Conservation (phyloP, 2,329 filamentous ascomycete genomes). For the Ophiocordyceps unilateralis region DNA sequence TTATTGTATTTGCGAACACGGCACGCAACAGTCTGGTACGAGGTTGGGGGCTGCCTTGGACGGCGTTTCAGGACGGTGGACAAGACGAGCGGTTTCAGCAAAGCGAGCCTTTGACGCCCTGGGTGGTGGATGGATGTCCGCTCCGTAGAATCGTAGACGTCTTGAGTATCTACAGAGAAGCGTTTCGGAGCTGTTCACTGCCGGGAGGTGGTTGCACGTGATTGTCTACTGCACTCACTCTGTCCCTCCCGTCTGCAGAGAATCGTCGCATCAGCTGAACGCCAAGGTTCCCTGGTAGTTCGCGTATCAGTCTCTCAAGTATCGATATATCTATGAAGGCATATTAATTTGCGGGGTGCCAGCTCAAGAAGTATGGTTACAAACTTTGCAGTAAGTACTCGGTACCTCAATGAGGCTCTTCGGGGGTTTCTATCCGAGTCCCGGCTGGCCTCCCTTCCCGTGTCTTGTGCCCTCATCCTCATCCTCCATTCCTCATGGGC, state of each 20-base stretch:
- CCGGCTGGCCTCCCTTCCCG: background rate
- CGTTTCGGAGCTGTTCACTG: background rate
- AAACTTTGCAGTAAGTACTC: background rate
- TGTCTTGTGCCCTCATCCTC: background rate
- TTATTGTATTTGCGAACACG: background rate
- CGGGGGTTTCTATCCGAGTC: background rate
- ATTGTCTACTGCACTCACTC: no score
- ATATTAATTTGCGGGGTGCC: no score
- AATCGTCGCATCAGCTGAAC: no score
- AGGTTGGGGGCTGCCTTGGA: background rate
- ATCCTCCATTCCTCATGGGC: background rate
- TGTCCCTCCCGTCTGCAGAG: no score
- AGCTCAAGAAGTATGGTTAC: no score
- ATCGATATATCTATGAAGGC: no score
- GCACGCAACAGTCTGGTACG: background rate
- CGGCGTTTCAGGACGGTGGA: background rate
- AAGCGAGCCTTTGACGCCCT: background rate
- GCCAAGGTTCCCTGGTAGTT: no score
- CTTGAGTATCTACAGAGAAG: no score
- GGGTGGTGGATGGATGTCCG: background rate
- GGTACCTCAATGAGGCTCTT: background rate
- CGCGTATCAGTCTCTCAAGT: no score
- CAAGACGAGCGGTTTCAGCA: background rate
- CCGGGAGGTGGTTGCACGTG: no score
- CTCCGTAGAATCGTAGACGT: no score